Conservation (phyloP, 1,284 basidiomycete genomes). For the Singerocomus rubriflavus region DNA sequence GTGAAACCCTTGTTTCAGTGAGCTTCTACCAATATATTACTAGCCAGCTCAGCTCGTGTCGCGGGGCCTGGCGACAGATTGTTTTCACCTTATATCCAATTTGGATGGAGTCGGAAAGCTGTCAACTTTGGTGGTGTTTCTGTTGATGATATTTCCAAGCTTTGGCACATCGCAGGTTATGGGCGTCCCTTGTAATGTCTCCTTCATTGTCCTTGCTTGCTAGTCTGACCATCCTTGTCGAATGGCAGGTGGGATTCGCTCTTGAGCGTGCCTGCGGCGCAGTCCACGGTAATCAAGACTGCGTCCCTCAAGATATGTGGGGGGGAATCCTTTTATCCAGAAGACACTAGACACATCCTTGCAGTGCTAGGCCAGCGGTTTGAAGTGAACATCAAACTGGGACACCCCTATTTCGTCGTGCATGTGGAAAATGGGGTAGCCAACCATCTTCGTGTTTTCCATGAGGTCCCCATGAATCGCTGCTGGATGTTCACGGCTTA, state of each 20-base stretch:
- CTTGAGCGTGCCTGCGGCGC: neutral
- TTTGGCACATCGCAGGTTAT: neutral
- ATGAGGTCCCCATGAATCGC: neutral
- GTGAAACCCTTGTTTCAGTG: neutral
- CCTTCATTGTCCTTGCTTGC: neutral
- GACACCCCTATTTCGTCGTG: neutral
- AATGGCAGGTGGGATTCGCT: neutral
- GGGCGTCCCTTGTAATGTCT: neutral
- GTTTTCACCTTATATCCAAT: neutral
- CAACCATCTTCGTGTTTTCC: neutral
- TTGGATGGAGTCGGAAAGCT: neutral
- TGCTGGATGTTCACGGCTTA: neutral
- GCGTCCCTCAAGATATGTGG: neutral
- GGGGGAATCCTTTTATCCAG: neutral
- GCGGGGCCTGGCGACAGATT: neutral
- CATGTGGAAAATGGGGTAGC: neutral
- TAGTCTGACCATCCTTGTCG: neutral
- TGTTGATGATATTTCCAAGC: neutral
- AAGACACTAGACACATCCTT: neutral
- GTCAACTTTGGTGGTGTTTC: neutral
- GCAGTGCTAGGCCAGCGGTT: conserved; percentile 2
- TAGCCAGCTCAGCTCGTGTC: neutral
- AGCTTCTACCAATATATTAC: neutral
- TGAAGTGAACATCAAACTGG: neutral
- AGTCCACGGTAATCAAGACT: neutral